Percentiles rank a stretch among this genome's conserved stretches.
Conservation (phyloP, 495 filamentous ascomycete species). For the Aspergillus nanangensis region DNA sequence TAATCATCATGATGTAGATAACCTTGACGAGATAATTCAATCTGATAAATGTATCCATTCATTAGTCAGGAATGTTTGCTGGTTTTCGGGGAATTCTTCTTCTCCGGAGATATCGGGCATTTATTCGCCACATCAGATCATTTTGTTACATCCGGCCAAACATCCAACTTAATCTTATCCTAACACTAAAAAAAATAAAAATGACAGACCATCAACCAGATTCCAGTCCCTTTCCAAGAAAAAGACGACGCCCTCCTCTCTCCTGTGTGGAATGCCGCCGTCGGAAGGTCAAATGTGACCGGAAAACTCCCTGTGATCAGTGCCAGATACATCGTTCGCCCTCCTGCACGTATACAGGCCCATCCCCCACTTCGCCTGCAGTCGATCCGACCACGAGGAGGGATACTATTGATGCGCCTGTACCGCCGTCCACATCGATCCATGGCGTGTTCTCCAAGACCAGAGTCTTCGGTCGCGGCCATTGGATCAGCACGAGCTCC, state of each 20-base stretch:
- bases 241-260: slow-evolving; percentile 4
- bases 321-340: slow-evolving; percentile 5
- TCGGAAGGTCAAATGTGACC: slow-evolving; percentile 9
- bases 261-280: slow-evolving; percentile 7
- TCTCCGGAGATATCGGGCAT: no score
- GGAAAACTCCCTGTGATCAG: slow-evolving; percentile 7
- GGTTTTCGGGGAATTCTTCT: no score
- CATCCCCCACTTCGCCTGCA: background rate
- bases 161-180: no score
- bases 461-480: slow-evolving; percentile 21
- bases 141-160: no score
- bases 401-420: background rate
- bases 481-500: slow-evolving; percentile 28
- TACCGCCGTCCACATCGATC: slow-evolving; percentile 11
- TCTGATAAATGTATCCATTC: no score
- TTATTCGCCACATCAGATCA: no score
- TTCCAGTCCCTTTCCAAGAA: background rate
- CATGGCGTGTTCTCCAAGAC: slow-evolving; percentile 23
- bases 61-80: no score
- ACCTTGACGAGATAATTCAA: no score
- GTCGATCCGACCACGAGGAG: background rate
- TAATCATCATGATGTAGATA: no score
- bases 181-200: no score
- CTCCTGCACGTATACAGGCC: no score
- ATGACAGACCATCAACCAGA: no score